Evolutionary conservation across 2,329 filamentous ascomycete genomes (phyloP), one percentile per base, ranked within the genome.

Genomic region (Fusarium goolgardi): DNA sequence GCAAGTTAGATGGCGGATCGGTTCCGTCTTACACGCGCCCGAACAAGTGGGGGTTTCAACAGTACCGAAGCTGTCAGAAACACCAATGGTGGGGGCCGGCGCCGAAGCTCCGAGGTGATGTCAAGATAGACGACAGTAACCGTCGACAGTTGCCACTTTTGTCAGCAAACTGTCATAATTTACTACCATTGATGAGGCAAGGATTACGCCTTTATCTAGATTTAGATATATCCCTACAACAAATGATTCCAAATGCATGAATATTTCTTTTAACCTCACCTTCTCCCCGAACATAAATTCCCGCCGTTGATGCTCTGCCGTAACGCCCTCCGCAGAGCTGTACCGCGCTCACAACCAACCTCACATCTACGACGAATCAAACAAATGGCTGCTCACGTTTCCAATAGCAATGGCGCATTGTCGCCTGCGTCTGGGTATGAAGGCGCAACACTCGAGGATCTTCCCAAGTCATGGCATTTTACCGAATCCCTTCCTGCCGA

Each of bases 401-500:
- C 76, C 44, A 77, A 76, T 54, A 70, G 77, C 65, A 77, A 75
- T 53, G 71, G 78, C 67, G 56, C 69, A 46, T 40, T 41, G 21
- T 25, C 65, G 50, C 41, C 65, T 15, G 46, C 43, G 25, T 40
- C 68, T 13, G 29, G 31, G n/a, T 65, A 69, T 39, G 67, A 71
- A 49, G 78, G 79, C 60, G 73, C 77, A 35, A 79, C 83, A 32
- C 77, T 90, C 49, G 80, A 81, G 69, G 83, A 87, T 51, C 81
- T 90, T 18, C 87, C 88, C 39, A 90, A 90, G 75, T 85, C 88
- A 58, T 91, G 88, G 88, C 84, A 78, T 55, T 89, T 89, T 73
- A 89, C 87, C 18, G 83, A 85, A n/a, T 82, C 82, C 10, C 83
- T 97, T 6, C 93, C 94, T 5, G 80, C 93, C 11, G 96, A 99